Evolutionary conservation across 768 basidiomycete species (phyloP).

Genomic region (Boletus huronensis): DNA sequence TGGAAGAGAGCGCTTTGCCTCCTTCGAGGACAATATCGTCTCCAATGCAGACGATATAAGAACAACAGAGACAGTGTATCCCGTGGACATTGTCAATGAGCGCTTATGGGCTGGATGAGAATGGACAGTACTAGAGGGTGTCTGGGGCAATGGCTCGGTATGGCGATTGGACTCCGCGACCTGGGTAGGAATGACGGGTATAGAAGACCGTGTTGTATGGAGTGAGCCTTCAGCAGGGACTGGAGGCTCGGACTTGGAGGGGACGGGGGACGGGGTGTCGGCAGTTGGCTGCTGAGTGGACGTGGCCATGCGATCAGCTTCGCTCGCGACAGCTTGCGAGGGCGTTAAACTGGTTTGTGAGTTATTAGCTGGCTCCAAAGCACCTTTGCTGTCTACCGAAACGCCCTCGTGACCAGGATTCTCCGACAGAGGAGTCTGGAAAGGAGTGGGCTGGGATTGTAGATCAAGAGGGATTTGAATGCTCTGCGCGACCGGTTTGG

Average conservation of each 20-base stretch:
- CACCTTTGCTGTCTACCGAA: background rate
- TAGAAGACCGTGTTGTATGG: conserved; percentile 5
- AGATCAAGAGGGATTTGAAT: conserved; percentile 1
- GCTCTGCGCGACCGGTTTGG: conserved; percentile 7
- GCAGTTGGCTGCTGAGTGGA: background rate
- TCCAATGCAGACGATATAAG: conserved; percentile 84
- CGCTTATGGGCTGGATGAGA: conserved; percentile 42
- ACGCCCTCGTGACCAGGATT: background rate
- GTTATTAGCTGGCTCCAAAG: background rate
- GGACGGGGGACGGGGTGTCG: conserved; percentile 9
- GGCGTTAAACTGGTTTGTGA: background rate
- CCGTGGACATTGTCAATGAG: conserved; percentile 62
- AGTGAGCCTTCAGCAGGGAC: conserved; percentile 2
- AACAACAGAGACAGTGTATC: conserved; percentile 72
- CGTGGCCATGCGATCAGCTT: background rate
- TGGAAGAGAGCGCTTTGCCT: conserved; percentile 78
- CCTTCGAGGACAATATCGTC: conserved; percentile 80
- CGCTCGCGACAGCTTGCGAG: conserved; percentile 1
- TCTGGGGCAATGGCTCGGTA: conserved; percentile 14
- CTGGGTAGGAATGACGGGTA: conserved; percentile 4
- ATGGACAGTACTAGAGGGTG: conserved; percentile 16
- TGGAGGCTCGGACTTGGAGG: conserved; percentile 1
- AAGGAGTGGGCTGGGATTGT: conserved; percentile 5
- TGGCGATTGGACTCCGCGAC: conserved; percentile 13
- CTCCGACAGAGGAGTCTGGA: background rate